Evolutionary conservation across 768 basidiomycete species (phyloP).

Genomic region (Suillus clintonianus): DNA sequence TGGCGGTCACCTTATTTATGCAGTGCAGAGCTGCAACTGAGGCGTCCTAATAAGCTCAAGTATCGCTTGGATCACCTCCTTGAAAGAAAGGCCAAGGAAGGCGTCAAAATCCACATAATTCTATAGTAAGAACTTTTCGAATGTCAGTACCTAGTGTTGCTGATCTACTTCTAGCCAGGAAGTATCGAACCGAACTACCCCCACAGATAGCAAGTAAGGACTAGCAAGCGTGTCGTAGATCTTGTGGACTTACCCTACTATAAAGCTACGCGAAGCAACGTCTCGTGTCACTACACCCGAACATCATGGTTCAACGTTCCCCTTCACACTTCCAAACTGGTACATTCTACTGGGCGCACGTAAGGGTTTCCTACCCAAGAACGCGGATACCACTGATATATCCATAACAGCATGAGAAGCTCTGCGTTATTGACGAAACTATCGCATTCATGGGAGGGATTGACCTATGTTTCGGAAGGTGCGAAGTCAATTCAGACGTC

Average conservation of each 20-base stretch:
- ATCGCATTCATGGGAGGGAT: conserved; percentile 99
- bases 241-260: conserved; percentile 8
- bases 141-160: neutral
- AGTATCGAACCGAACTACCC: conserved; percentile 93
- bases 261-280: conserved; percentile 84
- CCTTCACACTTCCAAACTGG: conserved; percentile 98
- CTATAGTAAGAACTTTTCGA: conserved; percentile 65
- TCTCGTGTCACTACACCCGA: conserved; percentile 77
- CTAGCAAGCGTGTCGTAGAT: neutral
- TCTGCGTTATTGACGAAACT: conserved; percentile 95
- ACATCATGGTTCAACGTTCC: conserved; percentile 95
- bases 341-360: conserved; percentile 99
- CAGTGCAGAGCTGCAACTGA: conserved; percentile 72
- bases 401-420: conserved; percentile 81
- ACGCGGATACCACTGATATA: conserved; percentile 3
- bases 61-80: conserved; percentile 87
- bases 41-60: conserved; percentile 80
- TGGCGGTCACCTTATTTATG: neutral
- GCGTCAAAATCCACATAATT: conserved; percentile 95
- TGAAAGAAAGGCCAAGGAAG: conserved; percentile 90
- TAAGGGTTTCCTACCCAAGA: conserved; percentile 37
- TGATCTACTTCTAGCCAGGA: conserved; percentile 64
- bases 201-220: conserved; percentile 85
- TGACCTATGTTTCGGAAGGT: conserved; percentile 92
- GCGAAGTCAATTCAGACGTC: neutral